Evolutionary conservation across 1,284 basidiomycete genomes (phyloP).

Genomic region (Rhodotorula sp.): DNA sequence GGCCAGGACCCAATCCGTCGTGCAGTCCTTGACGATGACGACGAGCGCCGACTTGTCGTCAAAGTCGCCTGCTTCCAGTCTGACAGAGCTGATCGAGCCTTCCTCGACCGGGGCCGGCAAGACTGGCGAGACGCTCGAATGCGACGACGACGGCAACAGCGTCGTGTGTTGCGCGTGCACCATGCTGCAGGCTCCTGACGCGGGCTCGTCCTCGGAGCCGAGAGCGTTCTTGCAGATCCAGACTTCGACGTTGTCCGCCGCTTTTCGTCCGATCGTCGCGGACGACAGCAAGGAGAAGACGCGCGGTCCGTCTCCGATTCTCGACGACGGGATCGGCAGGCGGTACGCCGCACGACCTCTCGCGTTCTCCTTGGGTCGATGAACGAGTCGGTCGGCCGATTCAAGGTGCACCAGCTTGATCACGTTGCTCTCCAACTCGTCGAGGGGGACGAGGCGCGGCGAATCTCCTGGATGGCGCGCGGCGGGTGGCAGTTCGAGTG

Average conservation of each 20-base stretch:
- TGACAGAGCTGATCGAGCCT: conserved; percentile 16
- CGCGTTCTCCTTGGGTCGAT: background rate
- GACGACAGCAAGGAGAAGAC: conserved; percentile 34
- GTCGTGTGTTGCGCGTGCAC: conserved; percentile 22
- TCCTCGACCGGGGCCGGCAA: conserved; percentile 28
- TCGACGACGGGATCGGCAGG: conserved; percentile 20
- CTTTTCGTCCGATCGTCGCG: conserved; percentile 15
- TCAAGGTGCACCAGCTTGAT: background rate
- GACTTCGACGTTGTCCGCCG: conserved; percentile 20
- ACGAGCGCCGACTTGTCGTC: conserved; percentile 5
- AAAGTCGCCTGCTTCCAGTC: conserved; percentile 22
- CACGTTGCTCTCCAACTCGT: conserved; percentile 14
- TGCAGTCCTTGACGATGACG: conserved; percentile 18
- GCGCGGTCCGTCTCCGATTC: conserved; percentile 14
- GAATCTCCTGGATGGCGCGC: too few species aligned
- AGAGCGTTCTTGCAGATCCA: conserved; percentile 7
- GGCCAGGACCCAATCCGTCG: conserved; percentile 19
- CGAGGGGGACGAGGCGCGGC: conserved; percentile 6
- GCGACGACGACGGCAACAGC: conserved; percentile 23
- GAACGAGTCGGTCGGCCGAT: conserved; percentile 26
- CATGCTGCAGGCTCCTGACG: conserved; percentile 3
- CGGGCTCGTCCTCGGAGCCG: background rate
- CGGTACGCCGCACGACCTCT: background rate
- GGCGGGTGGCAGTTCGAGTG: background rate
- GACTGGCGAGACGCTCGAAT: conserved; percentile 23